These are phyloP conservation scores for Aphanomyces astaci DNA, from an alignment of 352 stramenopile genomes.

Conservation along the genomic window DNA sequence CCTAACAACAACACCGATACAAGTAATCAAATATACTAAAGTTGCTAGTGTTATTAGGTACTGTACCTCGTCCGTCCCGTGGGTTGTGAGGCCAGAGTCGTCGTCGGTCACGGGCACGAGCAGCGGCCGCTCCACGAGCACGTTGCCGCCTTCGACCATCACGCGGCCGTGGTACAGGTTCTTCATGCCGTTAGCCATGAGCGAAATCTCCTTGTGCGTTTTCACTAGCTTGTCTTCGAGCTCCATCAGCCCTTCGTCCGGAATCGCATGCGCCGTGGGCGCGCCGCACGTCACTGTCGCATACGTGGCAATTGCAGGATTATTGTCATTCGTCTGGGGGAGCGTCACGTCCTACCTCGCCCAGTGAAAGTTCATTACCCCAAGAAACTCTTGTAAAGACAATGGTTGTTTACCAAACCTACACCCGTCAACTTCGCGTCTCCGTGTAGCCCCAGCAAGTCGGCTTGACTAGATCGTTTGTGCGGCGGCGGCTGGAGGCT, in stretches of 20 bases:
- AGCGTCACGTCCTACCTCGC: background rate
- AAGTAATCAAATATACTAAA: no score
- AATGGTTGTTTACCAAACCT: background rate
- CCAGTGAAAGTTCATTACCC: no score
- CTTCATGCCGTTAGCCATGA: conserved; percentile 21
- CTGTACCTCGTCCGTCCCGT: background rate
- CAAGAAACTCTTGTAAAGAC: no score
- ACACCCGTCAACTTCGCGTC: background rate
- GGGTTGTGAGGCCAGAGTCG: background rate
- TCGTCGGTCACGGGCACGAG: conserved; percentile 7
- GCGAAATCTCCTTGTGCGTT: conserved; percentile 9
- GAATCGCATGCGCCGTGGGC: conserved; percentile 68
- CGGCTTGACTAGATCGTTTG: conserved; percentile 6
- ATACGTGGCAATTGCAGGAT: conserved; percentile 31
- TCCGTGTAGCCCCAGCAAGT: background rate
- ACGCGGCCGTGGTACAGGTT: conserved; percentile 16
- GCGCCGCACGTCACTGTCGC: conserved; percentile 70
- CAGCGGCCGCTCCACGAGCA: background rate
- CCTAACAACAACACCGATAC: no score
- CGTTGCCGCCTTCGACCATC: conserved; percentile 19
- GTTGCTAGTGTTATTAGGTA: no score
- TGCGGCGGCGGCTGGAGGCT: background rate
- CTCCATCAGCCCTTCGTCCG: conserved; percentile 73
- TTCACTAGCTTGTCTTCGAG: conserved; percentile 55
- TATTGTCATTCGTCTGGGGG: background rate